Evolutionary conservation across 176 grass and related monocot genomes (phyloP).

Genomic region (Phoenix dactylifera): DNA sequence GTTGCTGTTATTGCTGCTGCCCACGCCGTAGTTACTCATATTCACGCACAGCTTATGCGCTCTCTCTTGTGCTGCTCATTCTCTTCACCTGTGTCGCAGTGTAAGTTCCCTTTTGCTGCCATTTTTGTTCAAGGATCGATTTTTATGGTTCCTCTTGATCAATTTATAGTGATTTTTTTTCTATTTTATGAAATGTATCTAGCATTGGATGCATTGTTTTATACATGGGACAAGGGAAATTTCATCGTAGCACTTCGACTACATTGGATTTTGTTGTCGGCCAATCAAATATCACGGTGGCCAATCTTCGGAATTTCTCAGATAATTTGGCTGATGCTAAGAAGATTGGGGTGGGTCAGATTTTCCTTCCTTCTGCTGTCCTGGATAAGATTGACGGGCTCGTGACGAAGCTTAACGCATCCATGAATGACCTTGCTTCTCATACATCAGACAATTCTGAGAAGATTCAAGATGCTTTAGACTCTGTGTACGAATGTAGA

Average conservation of each 20-base stretch:
- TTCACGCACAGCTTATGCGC: slow-evolving; percentile 52
- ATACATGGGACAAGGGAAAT: slow-evolving; percentile 55
- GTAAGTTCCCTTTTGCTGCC: slow-evolving; percentile 30
- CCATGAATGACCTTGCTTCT: slow-evolving; percentile 34
- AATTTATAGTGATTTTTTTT: not conserved
- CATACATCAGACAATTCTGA: slow-evolving; percentile 47
- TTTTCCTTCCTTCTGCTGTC: slow-evolving; percentile 19
- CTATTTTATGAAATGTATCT: slow-evolving; percentile 11
- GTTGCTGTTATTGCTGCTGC: slow-evolving; percentile 62
- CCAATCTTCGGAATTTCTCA: slow-evolving; percentile 41
- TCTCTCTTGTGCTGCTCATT: slow-evolving; percentile 70
- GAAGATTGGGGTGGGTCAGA: slow-evolving; percentile 19
- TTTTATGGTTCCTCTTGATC: not conserved
- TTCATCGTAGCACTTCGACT: slow-evolving; percentile 40
- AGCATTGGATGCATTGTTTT: slow-evolving; percentile 58
- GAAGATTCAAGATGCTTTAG: slow-evolving; percentile 39
- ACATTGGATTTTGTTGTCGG: slow-evolving; percentile 54
- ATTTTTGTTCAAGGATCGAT: too few species aligned
- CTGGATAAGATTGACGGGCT: slow-evolving; percentile 35
- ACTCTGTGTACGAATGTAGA: slow-evolving; percentile 31
- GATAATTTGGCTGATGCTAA: slow-evolving; percentile 44
- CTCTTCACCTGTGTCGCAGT: slow-evolving; percentile 80
- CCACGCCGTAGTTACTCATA: slow-evolving; percentile 42
- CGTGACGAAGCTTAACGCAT: slow-evolving; percentile 3
- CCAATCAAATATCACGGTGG: slow-evolving; percentile 43